Evolutionary conservation across 805 yeast genomes (phyloP).

Genomic region (Kurtzmaniella fragi): DNA sequence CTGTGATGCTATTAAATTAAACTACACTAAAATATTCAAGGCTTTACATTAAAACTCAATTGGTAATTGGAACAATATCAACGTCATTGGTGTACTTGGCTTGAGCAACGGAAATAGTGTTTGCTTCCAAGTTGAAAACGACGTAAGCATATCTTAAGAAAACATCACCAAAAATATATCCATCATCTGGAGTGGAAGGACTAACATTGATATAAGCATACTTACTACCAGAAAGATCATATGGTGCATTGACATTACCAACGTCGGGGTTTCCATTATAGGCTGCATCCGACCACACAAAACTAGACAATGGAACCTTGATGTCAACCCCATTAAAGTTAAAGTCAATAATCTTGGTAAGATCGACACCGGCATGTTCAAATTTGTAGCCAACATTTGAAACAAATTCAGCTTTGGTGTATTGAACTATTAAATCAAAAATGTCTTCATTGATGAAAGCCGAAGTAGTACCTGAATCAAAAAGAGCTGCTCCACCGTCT

Average conservation of each 20-base stretch:
- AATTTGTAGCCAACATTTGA: too few species aligned
- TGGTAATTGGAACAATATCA: constrained; percentile 1
- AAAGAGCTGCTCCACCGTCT: constrained; percentile 25
- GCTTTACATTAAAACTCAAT: too few species aligned
- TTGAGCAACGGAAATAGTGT: constrained; percentile 42
- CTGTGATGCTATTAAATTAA: too few species aligned
- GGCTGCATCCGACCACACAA: too few species aligned
- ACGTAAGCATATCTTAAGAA: constrained; percentile 49
- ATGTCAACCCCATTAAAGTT: constrained; percentile 14
- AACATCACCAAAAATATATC: constrained; percentile 10
- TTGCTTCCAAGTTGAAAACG: constrained; percentile 49
- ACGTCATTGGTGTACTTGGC: constrained; percentile 30
- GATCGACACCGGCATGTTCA: too few species aligned
- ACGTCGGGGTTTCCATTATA: too few species aligned
- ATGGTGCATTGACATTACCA: too few species aligned
- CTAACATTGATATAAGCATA: too few species aligned
- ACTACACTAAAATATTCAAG: too few species aligned
- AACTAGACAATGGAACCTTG: constrained; percentile 9
- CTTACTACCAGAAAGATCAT: too few species aligned
- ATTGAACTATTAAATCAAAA: not conserved
- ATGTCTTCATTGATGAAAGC: not conserved
- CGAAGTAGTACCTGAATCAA: constrained; percentile 57
- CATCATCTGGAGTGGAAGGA: too few species aligned
- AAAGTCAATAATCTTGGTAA: constrained; percentile 2
- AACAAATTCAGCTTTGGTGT: too few species aligned